phyloP scores from a whole-genome alignment of 371 early-diverging fungal genomes.

The Mucor plumbeus region DNA sequence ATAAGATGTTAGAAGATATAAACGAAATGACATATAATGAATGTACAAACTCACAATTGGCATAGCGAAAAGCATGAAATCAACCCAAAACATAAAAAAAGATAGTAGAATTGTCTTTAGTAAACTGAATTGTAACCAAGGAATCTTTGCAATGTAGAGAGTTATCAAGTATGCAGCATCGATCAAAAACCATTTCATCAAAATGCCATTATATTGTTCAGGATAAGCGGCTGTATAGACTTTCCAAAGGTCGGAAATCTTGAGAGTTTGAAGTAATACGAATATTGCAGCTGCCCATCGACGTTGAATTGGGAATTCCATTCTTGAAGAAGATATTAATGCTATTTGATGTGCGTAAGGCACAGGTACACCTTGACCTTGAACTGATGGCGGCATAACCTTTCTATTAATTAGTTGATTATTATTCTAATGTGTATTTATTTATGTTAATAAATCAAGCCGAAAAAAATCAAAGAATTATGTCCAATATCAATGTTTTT shows the following conservation, averaged over 20 bases:
- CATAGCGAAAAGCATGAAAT: conserved; percentile 36
- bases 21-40: neutral
- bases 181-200: conserved; percentile 41
- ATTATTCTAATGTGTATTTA: too few relatives aligned
- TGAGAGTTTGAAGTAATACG: conserved; percentile 38
- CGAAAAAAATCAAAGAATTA: neutral
- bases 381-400: conserved; percentile 14
- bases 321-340: conserved; percentile 39
- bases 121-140: conserved; percentile 52
- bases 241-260: conserved; percentile 30
- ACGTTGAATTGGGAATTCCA: conserved; percentile 55
- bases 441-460: too few relatives aligned
- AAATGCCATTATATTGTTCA: conserved; percentile 30
- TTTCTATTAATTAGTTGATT: conserved; percentile 1
- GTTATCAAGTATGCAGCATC: conserved; percentile 39
- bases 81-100: conserved; percentile 16
- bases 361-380: conserved; percentile 11
- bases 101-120: conserved; percentile 36
- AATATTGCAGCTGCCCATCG: conserved; percentile 45
- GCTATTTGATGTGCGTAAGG: conserved; percentile 34
- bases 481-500: neutral
- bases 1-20: neutral
- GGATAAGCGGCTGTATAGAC: conserved; percentile 36
- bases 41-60: conserved; percentile 35
- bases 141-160: conserved; percentile 46